These are phyloP conservation scores for Suhomyces wounanorum DNA, from an alignment of 1,139 yeast genomes.

Conservation along the genomic window DNA sequence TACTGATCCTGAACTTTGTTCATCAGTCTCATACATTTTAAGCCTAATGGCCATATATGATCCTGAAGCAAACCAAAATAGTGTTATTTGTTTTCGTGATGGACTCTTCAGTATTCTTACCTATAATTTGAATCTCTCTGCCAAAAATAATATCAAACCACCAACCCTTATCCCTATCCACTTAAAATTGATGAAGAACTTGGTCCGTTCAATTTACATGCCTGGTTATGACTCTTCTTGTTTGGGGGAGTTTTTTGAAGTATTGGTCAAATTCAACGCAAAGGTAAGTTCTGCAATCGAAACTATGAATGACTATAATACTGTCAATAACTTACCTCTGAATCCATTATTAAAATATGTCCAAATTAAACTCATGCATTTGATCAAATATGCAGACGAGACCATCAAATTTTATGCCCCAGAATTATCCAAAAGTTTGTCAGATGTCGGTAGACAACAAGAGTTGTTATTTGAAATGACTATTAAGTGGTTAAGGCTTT, in stretches of 20 bases:
- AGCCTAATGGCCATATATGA: constrained; percentile 48
- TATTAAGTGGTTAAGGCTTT: constrained; percentile 41
- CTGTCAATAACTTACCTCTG: constrained; percentile 3
- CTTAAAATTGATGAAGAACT: constrained; percentile 40
- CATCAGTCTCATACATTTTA: constrained; percentile 42
- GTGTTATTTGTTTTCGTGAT: constrained; percentile 44
- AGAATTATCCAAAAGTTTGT: constrained; percentile 25
- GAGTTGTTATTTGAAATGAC: constrained; percentile 40
- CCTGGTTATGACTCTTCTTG: constrained; percentile 41
- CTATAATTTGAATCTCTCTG: constrained; percentile 29
- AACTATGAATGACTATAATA: constrained; percentile 1
- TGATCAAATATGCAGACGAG: constrained; percentile 28
- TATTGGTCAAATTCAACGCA: constrained; percentile 27
- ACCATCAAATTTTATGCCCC: constrained; percentile 34
- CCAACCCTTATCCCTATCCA: constrained; percentile 35
- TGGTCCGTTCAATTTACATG: constrained; percentile 38
- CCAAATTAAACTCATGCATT: constrained; percentile 25
- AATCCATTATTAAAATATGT: constrained; percentile 17
- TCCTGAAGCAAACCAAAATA: constrained; percentile 45
- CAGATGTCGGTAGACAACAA: constrained; percentile 36
- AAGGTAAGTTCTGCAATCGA: constrained; percentile 5
- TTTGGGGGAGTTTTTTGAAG: constrained; percentile 30
- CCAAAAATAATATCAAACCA: constrained; percentile 17
- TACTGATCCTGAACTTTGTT: constrained; percentile 36
- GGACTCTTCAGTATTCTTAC: constrained; percentile 44